Evolutionary conservation across 805 yeast genomes (phyloP), one percentile per base, ranked within the genome.

Genomic region (Phaffomyces thermotolerans): DNA sequence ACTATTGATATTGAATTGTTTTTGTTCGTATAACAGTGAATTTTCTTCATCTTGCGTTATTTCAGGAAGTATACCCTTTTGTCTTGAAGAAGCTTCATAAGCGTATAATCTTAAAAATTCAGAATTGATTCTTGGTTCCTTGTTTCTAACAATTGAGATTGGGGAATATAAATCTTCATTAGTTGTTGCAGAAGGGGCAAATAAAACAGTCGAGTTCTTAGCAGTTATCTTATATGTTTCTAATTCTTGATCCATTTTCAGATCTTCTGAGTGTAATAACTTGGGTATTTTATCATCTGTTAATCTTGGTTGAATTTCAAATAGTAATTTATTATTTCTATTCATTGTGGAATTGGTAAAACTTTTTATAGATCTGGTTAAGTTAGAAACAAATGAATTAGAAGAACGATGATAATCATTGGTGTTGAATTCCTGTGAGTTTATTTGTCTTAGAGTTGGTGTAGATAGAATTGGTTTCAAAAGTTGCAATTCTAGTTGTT

Each of bases 101-200:
- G 82, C 73, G 48, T 75, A 76, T 32, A 73, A 59, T 42, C 73
- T 59, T 22, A 78, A 56, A 45, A 77, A 77, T 29, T 61, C 59
- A 8, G 76, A 60, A 52, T 78, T 78, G 36, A 76, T 65, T 43
- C 82, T 64, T 31, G 71, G 68, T 45, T 76, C 81, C 45, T 81
- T 62, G 20, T 52, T 50, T 13, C 53, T 49, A 14, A 48, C 43
- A 5, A 48, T 42, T 5, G 58, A 40, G 6, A 39, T 9, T 3
- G 37, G 10, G 18, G 41, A 36, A 27, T 12, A 27, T 7, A 40
- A 17, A 33, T 24, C 30, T 18, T 37, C 34, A 12, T 48, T 34
- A 18, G 41, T 9, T 18, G 50, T 36, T 14, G 40, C 12, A 17
- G 50, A 30, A 12, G 46, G 15, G 13, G 40, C 43, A 25, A 34